Base-by-base conservation (phyloP, 345 rosid genomes). In the Viola odorata region DNA sequence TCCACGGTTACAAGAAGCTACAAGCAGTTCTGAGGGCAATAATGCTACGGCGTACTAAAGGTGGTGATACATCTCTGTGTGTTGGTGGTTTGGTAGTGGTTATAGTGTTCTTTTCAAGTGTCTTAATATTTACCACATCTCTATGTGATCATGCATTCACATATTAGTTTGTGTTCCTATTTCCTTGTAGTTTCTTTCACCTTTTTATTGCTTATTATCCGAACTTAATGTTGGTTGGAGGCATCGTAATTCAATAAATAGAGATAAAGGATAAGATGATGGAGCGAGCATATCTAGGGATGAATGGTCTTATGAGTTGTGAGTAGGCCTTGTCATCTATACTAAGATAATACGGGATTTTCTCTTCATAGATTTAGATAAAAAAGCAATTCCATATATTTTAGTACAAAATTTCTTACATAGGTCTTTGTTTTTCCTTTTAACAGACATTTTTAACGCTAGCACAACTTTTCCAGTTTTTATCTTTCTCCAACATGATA, bases 1-100 rank as follows among this genome's bases (percentile, higher is more conserved):
- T 72, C 17, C 65, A 76, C 60, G 98, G 98, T 60, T 92, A 92
- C 89, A 89, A 82, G 83, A 92, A 87, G 84, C 82, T 92, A 71
- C 95, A 89, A 78, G 96, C 85, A 56, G 80, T 92, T 70, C 73
- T 92, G 65, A 85, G 82, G 76, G 92, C 89, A 67, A 70, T 89
- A 76, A 87, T 92, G 98, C 67, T 92, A 67, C 94, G 98, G n/a
- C 98, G 98, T 61, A 87, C 98, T 44, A 92, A 92, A 89, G 96
- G 98, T 92, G 32, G 32, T 23, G 63, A 70, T 67, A 68, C 11
- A 14, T 75, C 49, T 67, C 39, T 3, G 38, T 63, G 37, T 53
- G 45, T 64, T 16, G 15, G 59, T 60, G 13, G 50, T 58, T 63
- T 40, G 5, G 16, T 42, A 53, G 47, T 16, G 45, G 66, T 51